Conservation (phyloP, 2,329 filamentous ascomycete genomes). For the Pezicula neosporulosa region DNA sequence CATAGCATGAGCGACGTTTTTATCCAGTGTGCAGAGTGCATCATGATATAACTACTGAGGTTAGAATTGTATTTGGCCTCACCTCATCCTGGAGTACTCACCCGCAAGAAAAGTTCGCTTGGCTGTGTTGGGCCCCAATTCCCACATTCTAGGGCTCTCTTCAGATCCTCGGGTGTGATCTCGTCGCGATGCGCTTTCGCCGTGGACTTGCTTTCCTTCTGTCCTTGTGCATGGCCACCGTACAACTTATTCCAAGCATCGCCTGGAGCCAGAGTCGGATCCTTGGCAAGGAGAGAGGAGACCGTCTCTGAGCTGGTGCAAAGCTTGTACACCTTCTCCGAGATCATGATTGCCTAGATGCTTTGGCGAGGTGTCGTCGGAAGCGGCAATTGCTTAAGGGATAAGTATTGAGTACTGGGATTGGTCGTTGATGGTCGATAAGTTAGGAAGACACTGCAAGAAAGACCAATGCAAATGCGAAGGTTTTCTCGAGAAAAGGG, state of each 20-base stretch:
- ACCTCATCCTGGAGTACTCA: conserved; percentile 22
- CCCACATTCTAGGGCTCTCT: conserved; percentile 57
- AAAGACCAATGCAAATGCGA: too few species aligned
- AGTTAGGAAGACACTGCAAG: background rate
- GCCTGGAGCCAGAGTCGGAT: conserved; percentile 49
- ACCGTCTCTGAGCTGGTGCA: conserved; percentile 53
- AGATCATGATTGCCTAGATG: conserved; percentile 33
- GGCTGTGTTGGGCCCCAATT: conserved; percentile 63
- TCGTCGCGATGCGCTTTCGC: conserved; percentile 16
- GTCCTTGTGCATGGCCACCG: conserved; percentile 21
- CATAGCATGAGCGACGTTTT: conserved; percentile 35
- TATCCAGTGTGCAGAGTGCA: conserved; percentile 21
- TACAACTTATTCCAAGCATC: conserved; percentile 56
- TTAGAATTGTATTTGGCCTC: conserved; percentile 3
- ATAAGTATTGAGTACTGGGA: too few species aligned
- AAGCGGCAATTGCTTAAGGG: too few species aligned
- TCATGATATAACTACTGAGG: conserved; percentile 22
- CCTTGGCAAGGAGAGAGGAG: conserved; percentile 50
- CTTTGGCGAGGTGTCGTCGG: conserved; percentile 2
- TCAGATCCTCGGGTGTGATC: conserved; percentile 38
- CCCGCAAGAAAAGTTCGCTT: conserved; percentile 64
- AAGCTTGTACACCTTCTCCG: conserved; percentile 44
- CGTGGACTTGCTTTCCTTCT: conserved; percentile 15
- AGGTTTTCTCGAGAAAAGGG: too few species aligned
- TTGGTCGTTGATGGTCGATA: background rate